A percentile compares a stretch with the other conserved stretches of the same genome.
These are phyloP conservation scores for Cutaneotrichosporon cavernicola DNA, from an alignment of 1,284 basidiomycete genomes.

Conservation along the genomic window DNA sequence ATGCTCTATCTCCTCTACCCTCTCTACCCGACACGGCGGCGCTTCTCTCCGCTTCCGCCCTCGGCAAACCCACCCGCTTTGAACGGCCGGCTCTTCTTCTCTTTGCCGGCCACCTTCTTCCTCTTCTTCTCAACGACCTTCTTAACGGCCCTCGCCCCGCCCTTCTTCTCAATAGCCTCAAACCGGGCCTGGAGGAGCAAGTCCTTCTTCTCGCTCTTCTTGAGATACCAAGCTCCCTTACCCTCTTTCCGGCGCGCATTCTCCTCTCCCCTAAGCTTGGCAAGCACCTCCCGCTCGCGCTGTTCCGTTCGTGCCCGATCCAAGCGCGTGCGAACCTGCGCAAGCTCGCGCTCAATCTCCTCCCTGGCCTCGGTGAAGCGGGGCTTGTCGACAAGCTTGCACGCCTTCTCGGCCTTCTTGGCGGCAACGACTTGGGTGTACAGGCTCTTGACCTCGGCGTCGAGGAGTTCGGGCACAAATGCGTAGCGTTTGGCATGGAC, in stretches of 20 bases:
- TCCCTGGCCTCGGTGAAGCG: slow-evolving; percentile 70
- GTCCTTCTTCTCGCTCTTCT: slow-evolving; percentile 75
- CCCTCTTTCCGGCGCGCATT: slow-evolving; percentile 69
- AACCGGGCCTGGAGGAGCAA: slow-evolving; percentile 71
- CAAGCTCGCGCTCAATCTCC: slow-evolving; percentile 73
- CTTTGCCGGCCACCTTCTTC: slow-evolving; percentile 81
- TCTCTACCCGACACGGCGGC: slow-evolving; percentile 21
- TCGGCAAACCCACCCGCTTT: slow-evolving; percentile 38
- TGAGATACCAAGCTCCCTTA: slow-evolving; percentile 84
- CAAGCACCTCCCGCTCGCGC: slow-evolving; percentile 67
- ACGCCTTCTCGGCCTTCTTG: slow-evolving; percentile 64
- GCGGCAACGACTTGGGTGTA: slow-evolving; percentile 68
- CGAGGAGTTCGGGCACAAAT: slow-evolving; percentile 72
- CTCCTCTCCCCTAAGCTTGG: slow-evolving; percentile 66
- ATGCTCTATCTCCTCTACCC: background rate
- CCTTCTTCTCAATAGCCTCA: slow-evolving; percentile 68
- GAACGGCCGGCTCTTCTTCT: slow-evolving; percentile 79
- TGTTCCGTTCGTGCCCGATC: slow-evolving; percentile 71
- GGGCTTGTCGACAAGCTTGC: slow-evolving; percentile 64
- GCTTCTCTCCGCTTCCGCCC: slow-evolving; percentile 24
- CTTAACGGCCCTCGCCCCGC: slow-evolving; percentile 76
- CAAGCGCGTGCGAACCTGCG: slow-evolving; percentile 72
- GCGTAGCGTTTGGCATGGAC: slow-evolving; percentile 73
- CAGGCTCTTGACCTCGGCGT: slow-evolving; percentile 66
- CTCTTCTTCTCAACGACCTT: slow-evolving; percentile 85